Base-by-base conservation (phyloP, 495 filamentous ascomycete genomes). In the Penicillium nucicola region DNA sequence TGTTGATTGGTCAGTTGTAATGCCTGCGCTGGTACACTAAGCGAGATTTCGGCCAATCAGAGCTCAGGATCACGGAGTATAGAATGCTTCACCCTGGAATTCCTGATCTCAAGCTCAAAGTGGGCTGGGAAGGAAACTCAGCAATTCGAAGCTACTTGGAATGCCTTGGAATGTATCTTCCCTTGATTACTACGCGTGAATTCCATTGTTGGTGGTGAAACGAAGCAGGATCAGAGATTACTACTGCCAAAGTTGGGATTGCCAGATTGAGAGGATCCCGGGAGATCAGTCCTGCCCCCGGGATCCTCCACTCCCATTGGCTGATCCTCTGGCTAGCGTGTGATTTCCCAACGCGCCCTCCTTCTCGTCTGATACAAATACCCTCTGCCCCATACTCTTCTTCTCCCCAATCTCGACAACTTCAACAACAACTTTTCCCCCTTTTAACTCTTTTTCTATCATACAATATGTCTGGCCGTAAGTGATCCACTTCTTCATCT, bases 401-500 rank as follows among this genome's bases (percentile, higher is more conserved):
- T 35, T 37, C 36, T 47, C 47, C 43, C 32, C 52, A 30, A 42
- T 58, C 60, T 62, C 63, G 53, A 62, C 61, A 72, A 66, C 76
- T 69, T 69, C 67, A 74, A 70, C 77, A 65, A 56, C 65, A 61
- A 64, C 58, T 58, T 55, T 50, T 66, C 65, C 56, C 55, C 65
- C 61, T 66, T 67, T 60, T 53, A 28, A 56, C 45, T 45, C 46
- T 61, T 58, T 53, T 40, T 53, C 60, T 61, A 53, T 35, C 56
- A 66, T 65, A 58, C 77, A 84, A 67, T 57, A 85, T 86, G 83
- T 82, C 83, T 84, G 83, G 83, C 75, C 83, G 83, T 85, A 72
- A 83, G 82, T 84, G 49, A 48, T 50, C 52, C 47, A 48, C 23
- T 41, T 32, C 18, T n/a, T n/a, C n/a, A n/a, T n/a, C n/a, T 14